Conservation (phyloP, 129 eudicot species). For the Mikania micrantha region DNA sequence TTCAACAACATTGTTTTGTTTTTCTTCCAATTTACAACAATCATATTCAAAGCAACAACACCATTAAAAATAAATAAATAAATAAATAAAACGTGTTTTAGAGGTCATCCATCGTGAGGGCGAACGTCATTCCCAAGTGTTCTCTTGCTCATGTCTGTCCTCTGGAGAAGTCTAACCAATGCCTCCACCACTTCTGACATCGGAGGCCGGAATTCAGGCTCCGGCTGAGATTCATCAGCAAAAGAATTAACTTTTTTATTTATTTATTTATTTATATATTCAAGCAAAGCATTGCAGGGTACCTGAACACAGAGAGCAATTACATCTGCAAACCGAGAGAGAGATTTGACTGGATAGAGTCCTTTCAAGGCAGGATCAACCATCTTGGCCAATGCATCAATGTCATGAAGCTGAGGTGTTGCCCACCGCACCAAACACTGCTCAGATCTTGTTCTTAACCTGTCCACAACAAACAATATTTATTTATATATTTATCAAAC, state of each 20-base stretch:
- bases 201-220: conserved; percentile 97
- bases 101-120: too few relatives aligned
- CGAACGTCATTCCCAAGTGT: conserved; percentile 64
- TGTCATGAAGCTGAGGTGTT: conserved; percentile 97
- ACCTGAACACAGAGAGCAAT: conserved; percentile 98
- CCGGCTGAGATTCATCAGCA: conserved; percentile 45
- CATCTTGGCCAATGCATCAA: conserved; percentile 92
- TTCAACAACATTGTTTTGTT: neutral
- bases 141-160: conserved; percentile 98
- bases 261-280: too few relatives aligned
- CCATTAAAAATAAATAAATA: neutral
- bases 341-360: conserved; percentile 90
- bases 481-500: too few relatives aligned
- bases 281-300: neutral
- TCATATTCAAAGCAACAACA: neutral
- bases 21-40: conserved; percentile 13
- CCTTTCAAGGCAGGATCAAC: conserved; percentile 95
- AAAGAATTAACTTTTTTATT: too few relatives aligned
- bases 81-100: conserved; percentile 2
- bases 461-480: too few relatives aligned
- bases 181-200: conserved; percentile 99
- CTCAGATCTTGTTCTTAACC: conserved; percentile 79
- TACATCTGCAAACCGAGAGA: conserved; percentile 91
- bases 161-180: conserved; percentile 85
- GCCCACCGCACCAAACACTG: conserved; percentile 98